Evolutionary conservation across 257 asterid species (phyloP).

Genomic region (Przewalskia tangutica): DNA sequence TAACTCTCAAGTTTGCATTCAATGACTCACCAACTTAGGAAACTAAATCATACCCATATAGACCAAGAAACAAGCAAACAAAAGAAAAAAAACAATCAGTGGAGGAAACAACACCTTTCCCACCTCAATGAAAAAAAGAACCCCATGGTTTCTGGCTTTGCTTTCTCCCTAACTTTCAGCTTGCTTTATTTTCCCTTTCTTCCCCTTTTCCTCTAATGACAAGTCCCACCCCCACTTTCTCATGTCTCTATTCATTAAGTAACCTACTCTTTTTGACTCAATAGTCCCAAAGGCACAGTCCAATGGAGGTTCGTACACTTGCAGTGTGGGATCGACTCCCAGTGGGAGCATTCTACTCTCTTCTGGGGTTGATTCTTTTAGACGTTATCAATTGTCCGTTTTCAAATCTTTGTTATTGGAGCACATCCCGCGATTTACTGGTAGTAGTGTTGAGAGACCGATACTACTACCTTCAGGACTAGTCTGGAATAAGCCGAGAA

Average conservation of each 20-base stretch:
- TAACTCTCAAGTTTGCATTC: neutral
- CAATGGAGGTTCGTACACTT: too few relatives aligned
- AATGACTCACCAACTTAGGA: conserved; percentile 8
- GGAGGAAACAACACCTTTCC: neutral
- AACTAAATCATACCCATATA: neutral
- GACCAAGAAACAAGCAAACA: neutral
- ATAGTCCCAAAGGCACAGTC: too few relatives aligned
- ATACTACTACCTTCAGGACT: too few relatives aligned
- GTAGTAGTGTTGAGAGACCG: too few relatives aligned
- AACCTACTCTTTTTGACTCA: neutral
- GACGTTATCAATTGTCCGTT: too few relatives aligned
- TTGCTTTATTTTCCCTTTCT: neutral
- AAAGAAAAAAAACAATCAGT: neutral
- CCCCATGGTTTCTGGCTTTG: conserved; percentile 12
- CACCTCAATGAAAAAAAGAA: neutral
- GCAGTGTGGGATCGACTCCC: too few relatives aligned
- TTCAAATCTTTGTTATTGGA: too few relatives aligned
- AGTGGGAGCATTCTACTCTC: too few relatives aligned
- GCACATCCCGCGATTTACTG: too few relatives aligned
- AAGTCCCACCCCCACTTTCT: conserved; percentile 23
- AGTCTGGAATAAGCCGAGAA: too few relatives aligned
- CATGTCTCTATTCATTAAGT: conserved; percentile 20
- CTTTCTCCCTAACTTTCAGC: neutral
- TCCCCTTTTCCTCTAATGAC: conserved; percentile 18
- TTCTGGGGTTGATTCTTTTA: too few relatives aligned